Base-by-base conservation (phyloP, 2,329 filamentous ascomycete genomes). In the Aspergillus cejpii region DNA sequence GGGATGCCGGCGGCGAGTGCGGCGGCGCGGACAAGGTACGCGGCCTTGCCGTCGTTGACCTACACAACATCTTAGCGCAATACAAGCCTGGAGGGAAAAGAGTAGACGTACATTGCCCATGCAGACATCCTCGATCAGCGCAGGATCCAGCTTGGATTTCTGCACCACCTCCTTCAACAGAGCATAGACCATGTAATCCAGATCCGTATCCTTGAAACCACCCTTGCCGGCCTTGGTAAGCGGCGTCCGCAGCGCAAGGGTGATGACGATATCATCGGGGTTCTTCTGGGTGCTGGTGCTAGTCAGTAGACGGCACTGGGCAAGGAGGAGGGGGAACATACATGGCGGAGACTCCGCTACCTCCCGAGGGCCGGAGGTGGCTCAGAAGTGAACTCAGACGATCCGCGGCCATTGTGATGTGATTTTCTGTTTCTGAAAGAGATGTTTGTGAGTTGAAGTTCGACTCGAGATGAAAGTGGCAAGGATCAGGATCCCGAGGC, bases 191-290 rank as follows among this genome's bases (percentile, higher is more conserved):
- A 98, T 75, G 69, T 84, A 91, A 68, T 98, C 92, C 51, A 97
- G 80, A 31, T 78, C 79, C 5, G 89, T 94, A 67, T 98, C 91
- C 75, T 96, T 97, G 76, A 98, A 85, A 33, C 89, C 88, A 54
- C 92, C 91, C 77, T 95, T 96, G 66, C 77, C 78, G 41, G 80
- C 89, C 74, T 96, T 97, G 63, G 84, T 78, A 51, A 98, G 78
- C 0, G 92, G 89, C 21, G 91, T 96, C 45, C 92, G 86, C 60
- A 90, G 75, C 21, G 91, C 91, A 47, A 94, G 80, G 6, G 92
- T 98, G 63, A 97, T 95, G 65, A 98, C 92, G 43, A 98, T 78
- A 74, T 98, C 92, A 66, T 97, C 91, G 56, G 90, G 81, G 69
- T 94, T 94, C 76, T 97, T 90, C 58, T 87, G 82, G 46, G 87